Evolutionary conservation across 2,329 filamentous ascomycete species (phyloP), one percentile per base, ranked within the genome.

Genomic region (Colletotrichum lentis): DNA sequence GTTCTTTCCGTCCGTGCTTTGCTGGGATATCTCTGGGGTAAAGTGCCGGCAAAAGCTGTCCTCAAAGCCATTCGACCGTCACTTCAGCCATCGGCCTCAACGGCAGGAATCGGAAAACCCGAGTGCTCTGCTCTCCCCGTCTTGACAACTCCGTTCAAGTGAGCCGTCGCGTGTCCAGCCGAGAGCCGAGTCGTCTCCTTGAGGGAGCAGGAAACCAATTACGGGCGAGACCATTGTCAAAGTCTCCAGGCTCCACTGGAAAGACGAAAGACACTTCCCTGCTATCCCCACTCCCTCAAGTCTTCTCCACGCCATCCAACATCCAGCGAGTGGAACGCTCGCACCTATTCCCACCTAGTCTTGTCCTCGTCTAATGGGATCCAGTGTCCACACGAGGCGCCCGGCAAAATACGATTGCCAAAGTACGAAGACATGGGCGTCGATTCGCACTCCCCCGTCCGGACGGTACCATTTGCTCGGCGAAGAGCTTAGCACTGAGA

Each of bases 281-380:
- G 55, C 18, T 20, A n/a, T n/a, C 61, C 49, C 65, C 62, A 65
- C 55, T 46, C 61, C 43, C 31, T 37, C 22, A 44, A 39, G 44
- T 24, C 43, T 59, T 68, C 65, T 65, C 55, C 65, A 68, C 50
- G 27, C 62, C 20, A 65, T 62, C 65, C 65, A 54, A 59, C 62
- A 37, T 66, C 43, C 27, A 61, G n/a, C 27, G 18, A 60, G 62
- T 60, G 62, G 55, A 55, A 68, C 56, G 20, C 55, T 44, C 49
- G 56, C 50, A 65, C 50, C 35, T 56, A 41, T 44, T 60, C 49
- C 39, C 62, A 56, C 41, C 62, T 60, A 52, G 56, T 49, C 65
- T 60, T 55, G 62, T 65, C 55, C 55, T 66, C 65, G 65, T 56
- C 65, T 65, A 59, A 55, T 68, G 56, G 62, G 31, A 52, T 22